Base-by-base conservation (phyloP, 345 rosid species). In the Euclidium syriacum region DNA sequence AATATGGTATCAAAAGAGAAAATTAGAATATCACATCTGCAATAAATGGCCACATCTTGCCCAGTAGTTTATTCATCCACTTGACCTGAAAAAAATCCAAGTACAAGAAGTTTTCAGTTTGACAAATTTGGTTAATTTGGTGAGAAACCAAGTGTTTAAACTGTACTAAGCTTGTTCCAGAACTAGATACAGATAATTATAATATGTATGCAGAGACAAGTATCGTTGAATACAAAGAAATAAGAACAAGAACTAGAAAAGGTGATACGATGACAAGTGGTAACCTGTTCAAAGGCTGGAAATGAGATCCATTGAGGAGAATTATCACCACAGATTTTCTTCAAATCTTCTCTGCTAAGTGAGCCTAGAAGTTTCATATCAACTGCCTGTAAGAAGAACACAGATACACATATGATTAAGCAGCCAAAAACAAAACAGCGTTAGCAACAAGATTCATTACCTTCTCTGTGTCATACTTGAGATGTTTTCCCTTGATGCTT, bases 201-300 rank as follows among this genome's bases (percentile, higher is more conserved):
- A n/a, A 64, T 33, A 35, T 6, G 20, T 7, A 19, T 4, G 20
- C n/a, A 41, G 48, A 32, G 23, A 4, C 44, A 50, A 59, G n/a
- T 11, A 34, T 18, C 27, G 22, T 35, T 61, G 24, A 34, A 52
- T 15, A 51, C 38, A 41, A 17, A 26, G 26, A 29, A 25, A 43
- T n/a, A 65, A 38, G 11, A 36, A n/a, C n/a, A n/a, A n/a, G n/a
- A n/a, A n/a, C n/a, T n/a, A n/a, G n/a, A n/a, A 33, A 46, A 30
- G n/a, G n/a, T n/a, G n/a, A n/a, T n/a, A 25, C 4, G 53, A 50
- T 9, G 55, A 58, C 16, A 41, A 56, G 35, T 56, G n/a, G n/a
- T n/a, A n/a, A 94, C 99, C 96, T 95, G 99, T 73, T 95, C 99
- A 79, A 72, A 95, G n/a, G 73, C 98, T 16, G 99, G 97, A 67